phyloP scores from a whole-genome alignment of 768 basidiomycete genomes.

The Phylloporus rhodoxanthus region DNA sequence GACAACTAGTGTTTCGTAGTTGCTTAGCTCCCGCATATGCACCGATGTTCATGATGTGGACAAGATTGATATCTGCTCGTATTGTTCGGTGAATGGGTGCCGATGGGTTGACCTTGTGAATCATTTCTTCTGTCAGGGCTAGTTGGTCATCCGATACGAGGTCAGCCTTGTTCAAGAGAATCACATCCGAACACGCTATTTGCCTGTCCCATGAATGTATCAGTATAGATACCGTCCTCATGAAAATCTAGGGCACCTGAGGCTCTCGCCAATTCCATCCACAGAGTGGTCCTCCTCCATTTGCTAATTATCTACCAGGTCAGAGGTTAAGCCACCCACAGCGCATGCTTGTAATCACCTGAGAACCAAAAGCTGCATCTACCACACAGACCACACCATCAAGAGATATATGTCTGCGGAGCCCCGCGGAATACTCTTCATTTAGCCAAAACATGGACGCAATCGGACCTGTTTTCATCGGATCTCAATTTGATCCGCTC shows the following conservation, averaged over 20 bases:
- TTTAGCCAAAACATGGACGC: slow-evolving; percentile 86
- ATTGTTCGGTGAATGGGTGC: slow-evolving; percentile 70
- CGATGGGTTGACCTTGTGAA: slow-evolving; percentile 75
- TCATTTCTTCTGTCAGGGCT: slow-evolving; percentile 46
- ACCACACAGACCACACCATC: slow-evolving; percentile 94
- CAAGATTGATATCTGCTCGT: slow-evolving; percentile 67
- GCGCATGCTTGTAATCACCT: slow-evolving; percentile 38
- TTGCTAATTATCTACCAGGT: slow-evolving; percentile 50
- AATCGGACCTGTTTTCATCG: slow-evolving; percentile 56
- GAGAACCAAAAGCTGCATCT: slow-evolving; percentile 74
- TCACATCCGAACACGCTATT: slow-evolving; percentile 86
- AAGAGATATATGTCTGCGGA: slow-evolving; percentile 63
- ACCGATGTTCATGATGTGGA: slow-evolving; percentile 69
- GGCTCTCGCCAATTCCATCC: slow-evolving; percentile 69
- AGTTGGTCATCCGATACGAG: slow-evolving; percentile 49
- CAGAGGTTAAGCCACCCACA: slow-evolving; percentile 18
- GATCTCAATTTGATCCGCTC: slow-evolving; percentile 1
- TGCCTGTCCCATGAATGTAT: slow-evolving; percentile 52
- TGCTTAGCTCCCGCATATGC: slow-evolving; percentile 59
- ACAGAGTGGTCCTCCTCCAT: slow-evolving; percentile 69
- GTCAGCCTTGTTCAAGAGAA: slow-evolving; percentile 90
- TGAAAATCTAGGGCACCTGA: slow-evolving; percentile 47
- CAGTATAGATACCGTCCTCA: not conserved
- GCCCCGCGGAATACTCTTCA: slow-evolving; percentile 67
- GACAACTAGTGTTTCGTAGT: slow-evolving; percentile 16